A percentile compares a stretch with the other conserved stretches of the same genome.
phyloP scores from a whole-genome alignment of 2,329 filamentous ascomycete genomes.

The Arachnopeziza araneosa region DNA sequence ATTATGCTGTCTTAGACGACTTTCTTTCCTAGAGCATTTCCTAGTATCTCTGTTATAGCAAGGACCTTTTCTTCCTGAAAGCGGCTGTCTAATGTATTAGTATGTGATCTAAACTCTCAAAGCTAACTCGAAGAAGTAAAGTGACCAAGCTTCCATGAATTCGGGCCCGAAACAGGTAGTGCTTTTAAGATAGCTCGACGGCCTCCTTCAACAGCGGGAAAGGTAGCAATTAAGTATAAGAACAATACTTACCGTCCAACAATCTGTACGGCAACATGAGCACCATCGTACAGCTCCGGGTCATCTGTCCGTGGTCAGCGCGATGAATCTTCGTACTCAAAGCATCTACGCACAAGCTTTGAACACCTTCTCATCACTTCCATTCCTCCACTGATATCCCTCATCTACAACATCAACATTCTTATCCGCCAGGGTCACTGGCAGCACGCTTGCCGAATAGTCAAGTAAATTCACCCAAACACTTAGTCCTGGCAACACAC shows the following conservation, averaged over 20 bases:
- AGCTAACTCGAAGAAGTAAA: no score
- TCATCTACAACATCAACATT: conserved; percentile 34
- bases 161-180: no score
- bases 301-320: conserved; percentile 45
- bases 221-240: no score
- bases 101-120: no score
- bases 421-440: conserved; percentile 42
- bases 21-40: conserved; percentile 22
- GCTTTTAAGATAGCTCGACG: no score
- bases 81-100: conserved; percentile 25
- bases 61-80: conserved; percentile 52
- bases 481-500: conserved; percentile 15
- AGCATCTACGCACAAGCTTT: conserved; percentile 42
- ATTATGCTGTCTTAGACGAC: no score
- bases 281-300: conserved; percentile 34
- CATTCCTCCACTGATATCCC: conserved; percentile 27
- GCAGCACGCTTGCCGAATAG: conserved; percentile 52
- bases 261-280: conserved; percentile 49
- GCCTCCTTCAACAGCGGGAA: no score
- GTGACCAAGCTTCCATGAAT: no score
- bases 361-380: conserved; percentile 39
- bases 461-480: conserved; percentile 45
- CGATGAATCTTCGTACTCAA: conserved; percentile 30
- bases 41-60: conserved; percentile 29
- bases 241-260: conserved; percentile 31